Percentiles rank a stretch among this genome's conserved stretches.
These are phyloP conservation scores for Lipomyces japonicus DNA, from an alignment of 805 yeast genomes.

Conservation along the genomic window DNA sequence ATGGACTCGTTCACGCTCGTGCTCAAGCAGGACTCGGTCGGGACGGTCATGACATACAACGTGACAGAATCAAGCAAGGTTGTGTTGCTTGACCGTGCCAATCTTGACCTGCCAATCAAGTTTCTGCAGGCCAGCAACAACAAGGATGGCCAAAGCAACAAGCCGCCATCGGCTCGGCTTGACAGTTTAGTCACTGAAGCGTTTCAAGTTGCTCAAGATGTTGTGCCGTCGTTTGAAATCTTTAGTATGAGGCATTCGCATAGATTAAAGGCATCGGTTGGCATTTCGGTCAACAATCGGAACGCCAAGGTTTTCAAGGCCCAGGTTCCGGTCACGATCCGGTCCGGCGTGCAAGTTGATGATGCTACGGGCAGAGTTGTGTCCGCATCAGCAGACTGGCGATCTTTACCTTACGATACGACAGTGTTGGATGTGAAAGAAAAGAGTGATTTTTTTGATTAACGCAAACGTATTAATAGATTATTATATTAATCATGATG, in stretches of 20 bases:
- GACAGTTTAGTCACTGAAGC: slow-evolving; percentile 4
- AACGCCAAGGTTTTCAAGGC: slow-evolving; percentile 4
- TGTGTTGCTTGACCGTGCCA: neutral
- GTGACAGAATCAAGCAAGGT: neutral
- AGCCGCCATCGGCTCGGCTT: slow-evolving; percentile 10
- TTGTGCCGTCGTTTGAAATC: slow-evolving; percentile 10
- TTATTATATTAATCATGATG: too few species aligned
- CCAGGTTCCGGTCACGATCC: too few species aligned
- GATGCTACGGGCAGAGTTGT: too few species aligned
- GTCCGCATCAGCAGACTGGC: too few species aligned
- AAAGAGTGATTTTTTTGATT: too few species aligned
- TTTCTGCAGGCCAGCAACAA: too few species aligned
- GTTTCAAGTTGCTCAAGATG: neutral
- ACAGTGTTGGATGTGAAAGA: too few species aligned
- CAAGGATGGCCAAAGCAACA: neutral
- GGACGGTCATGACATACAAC: neutral
- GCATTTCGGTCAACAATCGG: slow-evolving; percentile 12
- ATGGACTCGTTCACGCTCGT: slow-evolving; percentile 4
- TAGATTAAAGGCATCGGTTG: neutral
- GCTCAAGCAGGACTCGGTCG: neutral
- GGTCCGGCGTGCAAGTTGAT: too few species aligned
- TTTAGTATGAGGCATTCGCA: slow-evolving; percentile 8
- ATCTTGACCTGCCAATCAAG: slow-evolving; percentile 2
- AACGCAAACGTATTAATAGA: too few species aligned
- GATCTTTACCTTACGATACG: too few species aligned